Base-by-base conservation (phyloP, 2,329 filamentous ascomycete species). In the Neonectria coccinea region DNA sequence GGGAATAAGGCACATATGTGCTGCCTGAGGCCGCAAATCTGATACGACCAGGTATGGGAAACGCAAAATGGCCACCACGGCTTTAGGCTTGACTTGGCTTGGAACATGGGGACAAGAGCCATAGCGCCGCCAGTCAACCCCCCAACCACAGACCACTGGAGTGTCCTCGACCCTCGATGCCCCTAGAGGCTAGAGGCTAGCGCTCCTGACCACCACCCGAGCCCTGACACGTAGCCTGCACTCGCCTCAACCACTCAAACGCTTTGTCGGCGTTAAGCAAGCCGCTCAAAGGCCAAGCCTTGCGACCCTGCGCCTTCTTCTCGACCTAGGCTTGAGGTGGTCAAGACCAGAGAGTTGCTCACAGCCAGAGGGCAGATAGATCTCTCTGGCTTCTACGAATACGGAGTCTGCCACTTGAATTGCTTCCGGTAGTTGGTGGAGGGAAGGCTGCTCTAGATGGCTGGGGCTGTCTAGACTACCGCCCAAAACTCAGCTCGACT, bases 21-120 rank as follows among this genome's bases (percentile, higher is more conserved):
- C 39, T 64, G 70, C 62, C 67, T 72, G 64, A 64, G 65, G 67
- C 72, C 65, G 62, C 51, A 56, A 72, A 68, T 60, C 62, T 65
- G 70, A 72, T 74, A 41, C 55, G 51, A 60, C 62, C 62, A 53
- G 56, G 67, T 61, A 73, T 73, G 67, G 71, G 68, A 74, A 73
- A 71, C 58, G 60, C 64, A 59, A 59, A 67, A 73, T 70, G 71
- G 47, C 64, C 66, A 70, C 64, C 56, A 58, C 44, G 59, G 56
- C 57, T 57, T 60, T 27, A 47, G 48, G 47, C 52, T 62, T 47
- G 59, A 51, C 59, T 54, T 56, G 58, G 58, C 59, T 65, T 64
- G 29, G 54, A 47, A 59, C 55, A 63, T 59, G 57, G 55, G 55
- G 29, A 47, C 54, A 51, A 18, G 27, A 39, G 54, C 56, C 50